Evolutionary conservation across 805 yeast species (phyloP), one percentile per base, ranked within the genome.

Genomic region (Wickerhamomyces xylosicus): DNA sequence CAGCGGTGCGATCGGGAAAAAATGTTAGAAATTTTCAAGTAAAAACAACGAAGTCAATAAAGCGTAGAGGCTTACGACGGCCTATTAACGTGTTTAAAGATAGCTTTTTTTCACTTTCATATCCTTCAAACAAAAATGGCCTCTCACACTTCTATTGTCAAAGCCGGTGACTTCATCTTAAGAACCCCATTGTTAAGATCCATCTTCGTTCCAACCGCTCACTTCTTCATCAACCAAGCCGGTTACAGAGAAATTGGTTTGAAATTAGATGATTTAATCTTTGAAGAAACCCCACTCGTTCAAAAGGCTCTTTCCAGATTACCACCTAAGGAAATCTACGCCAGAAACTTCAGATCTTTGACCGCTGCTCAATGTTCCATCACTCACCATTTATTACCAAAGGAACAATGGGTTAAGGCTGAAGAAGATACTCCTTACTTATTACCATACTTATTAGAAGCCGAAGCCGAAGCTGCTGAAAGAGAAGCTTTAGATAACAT

Each of bases 241-340:
- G 97, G 97, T 43, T 92, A 92, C 84, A 84, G 97, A 72, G 77
- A 87, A 63, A 64, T 92, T 69, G 98, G 98, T 40, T 74, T 92
- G 55, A 85, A 82, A 66, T 78, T 82, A 57, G 92, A 90, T 60
- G 98, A 92, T 64, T 66, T 90, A 56, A 61, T 90, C 47, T 64
- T 72, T 49, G 98, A 92, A 67, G 98, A 92, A 69, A 81, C 70
- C 61, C 89, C 89, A 54, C 67, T 77, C 40, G 74, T 82, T 67
- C 90, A 86, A 69, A 85, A 77, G 58, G 97, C 97, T 40, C 67
- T 92, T 45, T 64, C 74, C 47, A 85, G 98, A 74, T 69, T 92
- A 56, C 95, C 96, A 49, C 74, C 75, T 37, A 77, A 76, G 39
- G 95, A 82, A 62, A 66, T 77, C 34, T 92, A 90, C 64, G 86